A percentile compares a stretch with the other conserved stretches of the same genome.
These are phyloP conservation scores for Sporothrix euskadiensis DNA, from an alignment of 2,329 filamentous ascomycete species.

Conservation along the genomic window DNA sequence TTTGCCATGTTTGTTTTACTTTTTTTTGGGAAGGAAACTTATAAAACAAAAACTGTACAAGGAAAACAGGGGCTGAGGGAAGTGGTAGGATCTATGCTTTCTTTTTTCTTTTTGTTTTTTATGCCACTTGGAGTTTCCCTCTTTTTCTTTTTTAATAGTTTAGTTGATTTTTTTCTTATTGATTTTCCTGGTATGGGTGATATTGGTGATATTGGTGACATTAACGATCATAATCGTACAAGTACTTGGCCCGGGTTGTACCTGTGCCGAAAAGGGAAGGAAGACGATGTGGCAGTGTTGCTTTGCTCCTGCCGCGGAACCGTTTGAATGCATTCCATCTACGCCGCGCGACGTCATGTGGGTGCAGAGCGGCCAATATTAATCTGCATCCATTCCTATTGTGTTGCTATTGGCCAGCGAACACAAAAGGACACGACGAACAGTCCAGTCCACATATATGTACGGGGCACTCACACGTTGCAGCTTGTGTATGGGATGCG, in stretches of 20 bases:
- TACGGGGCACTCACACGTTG: background rate
- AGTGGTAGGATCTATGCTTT: background rate
- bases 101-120: background rate
- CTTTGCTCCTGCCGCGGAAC: constrained; percentile 1
- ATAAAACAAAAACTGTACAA: background rate
- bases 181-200: background rate
- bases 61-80: constrained; percentile 3
- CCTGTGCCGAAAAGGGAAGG: constrained; percentile 1
- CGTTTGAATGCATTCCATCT: constrained; percentile 5
- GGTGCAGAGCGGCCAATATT: constrained; percentile 3
- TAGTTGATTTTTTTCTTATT: background rate
- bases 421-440: background rate
- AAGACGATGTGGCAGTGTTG: background rate
- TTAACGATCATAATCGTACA: too few relatives aligned
- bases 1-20: background rate
- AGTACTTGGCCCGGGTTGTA: background rate
- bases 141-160: background rate
- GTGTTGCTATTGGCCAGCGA: constrained; percentile 5
- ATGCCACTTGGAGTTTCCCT: constrained; percentile 10
- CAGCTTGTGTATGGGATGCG: constrained; percentile 16
- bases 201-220: background rate
- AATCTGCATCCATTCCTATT: constrained; percentile 1
- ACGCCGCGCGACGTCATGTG: constrained; percentile 1
- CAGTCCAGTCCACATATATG: background rate
- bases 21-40: background rate